Conservation (phyloP, 257 asterid species). For the Nicotiana tomentosiformis region DNA sequence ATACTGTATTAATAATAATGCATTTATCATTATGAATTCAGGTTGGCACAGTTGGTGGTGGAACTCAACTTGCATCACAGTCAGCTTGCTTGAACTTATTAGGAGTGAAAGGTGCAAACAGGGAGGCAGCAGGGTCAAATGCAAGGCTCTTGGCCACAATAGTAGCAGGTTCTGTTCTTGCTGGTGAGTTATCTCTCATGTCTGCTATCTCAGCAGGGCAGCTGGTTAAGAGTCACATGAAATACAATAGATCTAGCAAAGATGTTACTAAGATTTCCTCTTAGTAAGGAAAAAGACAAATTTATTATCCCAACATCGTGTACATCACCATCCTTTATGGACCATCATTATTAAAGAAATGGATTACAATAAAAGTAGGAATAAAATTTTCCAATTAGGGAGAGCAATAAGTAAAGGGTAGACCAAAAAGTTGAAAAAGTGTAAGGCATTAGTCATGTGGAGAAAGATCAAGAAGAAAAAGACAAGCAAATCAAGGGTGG, state of each 20-base stretch:
- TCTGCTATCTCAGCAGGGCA: slow-evolving; percentile 55
- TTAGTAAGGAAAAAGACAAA: not conserved
- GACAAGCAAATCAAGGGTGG: slow-evolving; percentile 5
- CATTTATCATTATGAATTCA: slow-evolving; percentile 4
- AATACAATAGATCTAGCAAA: slow-evolving; percentile 42
- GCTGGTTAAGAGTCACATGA: slow-evolving; percentile 48
- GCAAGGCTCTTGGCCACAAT: slow-evolving; percentile 44
- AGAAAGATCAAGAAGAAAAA: not conserved
- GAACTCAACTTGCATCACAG: slow-evolving; percentile 49
- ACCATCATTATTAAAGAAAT: not conserved
- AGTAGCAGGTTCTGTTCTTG: slow-evolving; percentile 48
- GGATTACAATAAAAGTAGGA: not conserved
- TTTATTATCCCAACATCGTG: not conserved
- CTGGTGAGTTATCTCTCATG: slow-evolving; percentile 47
- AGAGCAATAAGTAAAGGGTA: not conserved
- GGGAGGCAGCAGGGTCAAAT: slow-evolving; percentile 37
- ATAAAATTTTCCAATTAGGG: not conserved
- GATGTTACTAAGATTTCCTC: slow-evolving; percentile 23
- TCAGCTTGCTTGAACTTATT: slow-evolving; percentile 48
- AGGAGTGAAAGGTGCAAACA: slow-evolving; percentile 48
- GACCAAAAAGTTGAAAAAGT: not conserved
- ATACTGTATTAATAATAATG: not conserved
- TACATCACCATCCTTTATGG: not conserved
- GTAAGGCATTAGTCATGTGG: not conserved
- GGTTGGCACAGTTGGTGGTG: slow-evolving; percentile 60